Percentiles rank a stretch among this genome's conserved stretches.
phyloP scores from a whole-genome alignment of 352 stramenopile genomes.

The Hyaloperonospora arabidopsidis region DNA sequence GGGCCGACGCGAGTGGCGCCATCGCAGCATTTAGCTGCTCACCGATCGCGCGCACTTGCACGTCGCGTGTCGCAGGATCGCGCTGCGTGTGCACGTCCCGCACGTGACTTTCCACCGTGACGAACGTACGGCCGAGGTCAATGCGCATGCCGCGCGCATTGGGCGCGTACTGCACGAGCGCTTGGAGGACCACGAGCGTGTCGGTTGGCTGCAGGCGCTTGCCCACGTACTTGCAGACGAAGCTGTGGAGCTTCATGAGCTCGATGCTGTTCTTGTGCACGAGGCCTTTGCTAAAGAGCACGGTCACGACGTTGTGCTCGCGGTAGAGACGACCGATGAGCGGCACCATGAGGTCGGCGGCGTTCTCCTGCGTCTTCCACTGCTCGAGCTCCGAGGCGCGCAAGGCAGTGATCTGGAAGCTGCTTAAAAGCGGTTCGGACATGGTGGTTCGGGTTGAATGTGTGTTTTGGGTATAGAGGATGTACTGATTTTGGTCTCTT shows the following conservation, averaged over 20 bases:
- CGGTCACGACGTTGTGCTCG: conserved; percentile 73
- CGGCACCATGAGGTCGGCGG: conserved; percentile 79
- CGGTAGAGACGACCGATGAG: conserved; percentile 79
- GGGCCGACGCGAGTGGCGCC: conserved; percentile 29
- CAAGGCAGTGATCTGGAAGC: conserved; percentile 44
- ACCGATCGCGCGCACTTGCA: conserved; percentile 43
- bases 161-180: conserved; percentile 48
- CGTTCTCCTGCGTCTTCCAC: conserved; percentile 75
- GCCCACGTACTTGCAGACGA: conserved; percentile 80
- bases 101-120: conserved; percentile 56
- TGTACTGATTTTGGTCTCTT: too few relatives aligned
- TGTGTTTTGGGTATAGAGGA: too few relatives aligned
- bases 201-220: conserved; percentile 66
- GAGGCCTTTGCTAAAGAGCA: conserved; percentile 77
- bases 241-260: conserved; percentile 76
- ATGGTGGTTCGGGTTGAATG: too few relatives aligned
- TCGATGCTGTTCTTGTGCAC: conserved; percentile 84
- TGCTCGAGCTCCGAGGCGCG: conserved; percentile 55
- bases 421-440: conserved; percentile 31
- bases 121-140: conserved; percentile 65
- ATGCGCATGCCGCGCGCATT: conserved; percentile 66
- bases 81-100: conserved; percentile 36
- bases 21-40: conserved; percentile 54
- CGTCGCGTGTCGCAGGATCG: conserved; percentile 30
- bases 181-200: conserved; percentile 64